These are phyloP conservation scores for Didymella segeticola DNA, from an alignment of 2,329 filamentous ascomycete species.

Conservation along the genomic window DNA sequence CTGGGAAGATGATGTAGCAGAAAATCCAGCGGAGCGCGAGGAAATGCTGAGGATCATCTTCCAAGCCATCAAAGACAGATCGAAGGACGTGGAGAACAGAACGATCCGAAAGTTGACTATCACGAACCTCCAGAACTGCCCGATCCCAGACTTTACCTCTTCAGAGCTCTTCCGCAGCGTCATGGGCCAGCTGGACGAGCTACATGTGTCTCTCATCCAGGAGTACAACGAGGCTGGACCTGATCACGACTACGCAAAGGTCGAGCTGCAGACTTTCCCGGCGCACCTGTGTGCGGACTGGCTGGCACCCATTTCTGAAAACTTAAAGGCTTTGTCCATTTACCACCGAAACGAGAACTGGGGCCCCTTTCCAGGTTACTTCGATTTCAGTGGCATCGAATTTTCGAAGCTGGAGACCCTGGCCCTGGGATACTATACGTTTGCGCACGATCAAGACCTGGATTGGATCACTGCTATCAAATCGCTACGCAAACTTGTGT, in stretches of 20 bases:
- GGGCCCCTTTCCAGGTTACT: constrained; percentile 20
- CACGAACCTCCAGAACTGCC: constrained; percentile 18
- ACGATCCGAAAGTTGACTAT: constrained; percentile 16
- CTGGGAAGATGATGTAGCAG: background rate
- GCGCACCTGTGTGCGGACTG: constrained; percentile 6
- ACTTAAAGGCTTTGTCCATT: constrained; percentile 11
- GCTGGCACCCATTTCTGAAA: constrained; percentile 12
- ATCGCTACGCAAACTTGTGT: constrained; percentile 9
- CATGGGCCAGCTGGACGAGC: constrained; percentile 14
- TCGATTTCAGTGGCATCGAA: constrained; percentile 9
- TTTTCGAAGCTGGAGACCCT: constrained; percentile 18
- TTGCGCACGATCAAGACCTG: constrained; percentile 17
- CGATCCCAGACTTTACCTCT: constrained; percentile 9
- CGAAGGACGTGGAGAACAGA: constrained; percentile 7
- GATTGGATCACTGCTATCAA: constrained; percentile 16
- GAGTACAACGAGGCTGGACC: constrained; percentile 14
- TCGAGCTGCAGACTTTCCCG: constrained; percentile 17
- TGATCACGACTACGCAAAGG: constrained; percentile 13
- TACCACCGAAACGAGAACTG: constrained; percentile 10
- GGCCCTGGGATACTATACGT: constrained; percentile 16
- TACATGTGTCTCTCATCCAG: constrained; percentile 12
- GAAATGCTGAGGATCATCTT: background rate
- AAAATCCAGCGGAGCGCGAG: background rate
- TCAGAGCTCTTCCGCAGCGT: constrained; percentile 15
- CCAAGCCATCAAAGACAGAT: background rate